phyloP scores from a whole-genome alignment of 2,329 filamentous ascomycete species.

The Fusarium sp. region DNA sequence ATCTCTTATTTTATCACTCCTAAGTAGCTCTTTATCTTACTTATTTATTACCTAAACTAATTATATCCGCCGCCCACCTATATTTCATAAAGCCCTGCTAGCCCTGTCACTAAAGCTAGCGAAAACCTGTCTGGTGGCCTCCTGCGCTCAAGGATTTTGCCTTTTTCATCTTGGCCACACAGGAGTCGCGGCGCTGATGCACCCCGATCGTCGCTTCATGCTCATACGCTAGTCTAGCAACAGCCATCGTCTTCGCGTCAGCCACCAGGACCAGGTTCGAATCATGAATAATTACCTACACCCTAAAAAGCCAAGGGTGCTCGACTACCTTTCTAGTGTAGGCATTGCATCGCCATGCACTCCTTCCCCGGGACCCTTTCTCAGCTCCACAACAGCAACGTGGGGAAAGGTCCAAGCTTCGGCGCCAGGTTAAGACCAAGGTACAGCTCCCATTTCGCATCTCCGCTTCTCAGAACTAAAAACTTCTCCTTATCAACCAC shows the following conservation, averaged over 20 bases:
- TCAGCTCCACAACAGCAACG: constrained; percentile 22
- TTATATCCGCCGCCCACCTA: too few species aligned
- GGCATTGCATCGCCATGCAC: neutral
- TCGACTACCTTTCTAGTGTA: too few species aligned
- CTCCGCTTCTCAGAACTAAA: constrained; percentile 37
- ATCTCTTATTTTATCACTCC: too few species aligned
- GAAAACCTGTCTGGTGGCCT: too few species aligned
- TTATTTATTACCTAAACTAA: too few species aligned
- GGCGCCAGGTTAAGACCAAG: constrained; percentile 2
- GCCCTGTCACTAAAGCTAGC: too few species aligned
- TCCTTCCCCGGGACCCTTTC: constrained; percentile 2
- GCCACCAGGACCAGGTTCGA: neutral
- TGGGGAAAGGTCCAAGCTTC: constrained; percentile 42
- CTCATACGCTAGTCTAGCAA: neutral
- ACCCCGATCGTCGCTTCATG: neutral
- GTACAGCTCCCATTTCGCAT: constrained; percentile 16
- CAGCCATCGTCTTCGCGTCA: neutral
- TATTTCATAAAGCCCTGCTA: too few species aligned
- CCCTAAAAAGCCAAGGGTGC: neutral
- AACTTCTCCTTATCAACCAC: constrained; percentile 29
- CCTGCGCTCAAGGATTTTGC: too few species aligned
- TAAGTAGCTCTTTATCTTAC: too few species aligned
- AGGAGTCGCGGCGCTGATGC: neutral
- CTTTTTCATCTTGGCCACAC: neutral
- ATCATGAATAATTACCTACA: neutral